These are phyloP conservation scores for Penicillium sp. DNA, from an alignment of 2,329 filamentous ascomycete genomes.

Conservation along the genomic window DNA sequence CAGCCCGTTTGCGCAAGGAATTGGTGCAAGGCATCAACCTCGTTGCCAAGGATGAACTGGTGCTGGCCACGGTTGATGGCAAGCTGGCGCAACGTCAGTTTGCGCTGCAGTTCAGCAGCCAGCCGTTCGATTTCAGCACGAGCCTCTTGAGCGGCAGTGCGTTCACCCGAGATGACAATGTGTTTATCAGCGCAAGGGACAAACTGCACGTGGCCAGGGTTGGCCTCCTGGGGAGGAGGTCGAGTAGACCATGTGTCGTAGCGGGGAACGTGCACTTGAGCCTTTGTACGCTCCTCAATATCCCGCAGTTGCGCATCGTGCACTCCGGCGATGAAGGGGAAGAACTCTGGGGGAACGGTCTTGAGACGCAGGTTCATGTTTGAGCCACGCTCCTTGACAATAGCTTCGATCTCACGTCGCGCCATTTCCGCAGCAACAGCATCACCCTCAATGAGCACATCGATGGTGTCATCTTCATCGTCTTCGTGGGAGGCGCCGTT, in stretches of 20 bases:
- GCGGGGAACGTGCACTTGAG: slow-evolving; percentile 76
- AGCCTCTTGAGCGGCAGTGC: slow-evolving; percentile 70
- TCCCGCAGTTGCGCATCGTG: slow-evolving; percentile 62
- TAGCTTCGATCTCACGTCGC: slow-evolving; percentile 74
- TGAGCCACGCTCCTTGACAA: slow-evolving; percentile 78
- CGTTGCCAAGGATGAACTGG: slow-evolving; percentile 88
- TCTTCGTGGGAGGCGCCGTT: slow-evolving; percentile 62
- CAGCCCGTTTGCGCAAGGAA: slow-evolving; percentile 91
- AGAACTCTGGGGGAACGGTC: slow-evolving; percentile 83
- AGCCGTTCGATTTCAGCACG: slow-evolving; percentile 74
- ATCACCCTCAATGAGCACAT: slow-evolving; percentile 87
- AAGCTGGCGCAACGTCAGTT: slow-evolving; percentile 70
- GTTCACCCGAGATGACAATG: slow-evolving; percentile 83
- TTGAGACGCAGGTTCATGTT: slow-evolving; percentile 76
- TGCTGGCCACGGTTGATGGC: slow-evolving; percentile 81
- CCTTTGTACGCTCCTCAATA: slow-evolving; percentile 66
- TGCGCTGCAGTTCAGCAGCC: slow-evolving; percentile 66
- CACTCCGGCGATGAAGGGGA: slow-evolving; percentile 85
- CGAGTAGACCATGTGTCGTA: slow-evolving; percentile 68
- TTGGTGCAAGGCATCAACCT: slow-evolving; percentile 71
- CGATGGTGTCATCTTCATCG: slow-evolving; percentile 68
- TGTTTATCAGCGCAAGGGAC: slow-evolving; percentile 65
- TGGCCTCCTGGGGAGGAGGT: slow-evolving; percentile 58
- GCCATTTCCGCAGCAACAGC: slow-evolving; percentile 80
- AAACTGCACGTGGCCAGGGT: slow-evolving; percentile 64